phyloP scores from a whole-genome alignment of 768 basidiomycete species.

The Russula sp. region DNA sequence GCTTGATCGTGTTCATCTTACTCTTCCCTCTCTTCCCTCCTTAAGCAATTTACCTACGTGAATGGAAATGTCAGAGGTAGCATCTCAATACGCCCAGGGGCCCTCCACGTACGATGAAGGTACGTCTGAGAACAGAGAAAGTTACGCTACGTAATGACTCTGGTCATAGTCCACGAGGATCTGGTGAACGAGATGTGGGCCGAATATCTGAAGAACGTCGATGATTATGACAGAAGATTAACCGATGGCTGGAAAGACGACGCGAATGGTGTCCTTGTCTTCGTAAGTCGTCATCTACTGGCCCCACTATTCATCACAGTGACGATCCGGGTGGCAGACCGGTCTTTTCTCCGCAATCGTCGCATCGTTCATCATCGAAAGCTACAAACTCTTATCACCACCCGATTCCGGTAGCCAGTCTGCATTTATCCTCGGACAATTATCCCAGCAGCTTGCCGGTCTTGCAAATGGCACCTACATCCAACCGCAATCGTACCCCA shows the following conservation, averaged over 20 bases:
- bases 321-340: conserved; percentile 15
- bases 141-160: not conserved
- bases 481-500: not conserved
- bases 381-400: conserved; percentile 28
- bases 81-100: not conserved
- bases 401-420: conserved; percentile 16
- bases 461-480: conserved; percentile 8
- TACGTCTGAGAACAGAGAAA: not conserved
- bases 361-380: conserved; percentile 30
- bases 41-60: not conserved
- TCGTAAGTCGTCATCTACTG: conserved; percentile 16
- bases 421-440: conserved; percentile 11
- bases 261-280: conserved; percentile 24
- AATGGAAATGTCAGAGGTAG: not conserved
- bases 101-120: not conserved
- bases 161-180: not conserved
- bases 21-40: not conserved
- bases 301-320: not conserved
- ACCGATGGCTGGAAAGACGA: conserved; percentile 25
- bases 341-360: conserved; percentile 33
- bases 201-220: conserved; percentile 17
- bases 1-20: not conserved
- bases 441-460: conserved; percentile 19
- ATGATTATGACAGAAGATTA: conserved; percentile 14
- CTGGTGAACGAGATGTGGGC: conserved; percentile 23